A percentile compares a stretch with the other conserved stretches of the same genome.
Conservation (phyloP, 192 early-diverging fungal genomes). For the Glomus cerebriforme region DNA sequence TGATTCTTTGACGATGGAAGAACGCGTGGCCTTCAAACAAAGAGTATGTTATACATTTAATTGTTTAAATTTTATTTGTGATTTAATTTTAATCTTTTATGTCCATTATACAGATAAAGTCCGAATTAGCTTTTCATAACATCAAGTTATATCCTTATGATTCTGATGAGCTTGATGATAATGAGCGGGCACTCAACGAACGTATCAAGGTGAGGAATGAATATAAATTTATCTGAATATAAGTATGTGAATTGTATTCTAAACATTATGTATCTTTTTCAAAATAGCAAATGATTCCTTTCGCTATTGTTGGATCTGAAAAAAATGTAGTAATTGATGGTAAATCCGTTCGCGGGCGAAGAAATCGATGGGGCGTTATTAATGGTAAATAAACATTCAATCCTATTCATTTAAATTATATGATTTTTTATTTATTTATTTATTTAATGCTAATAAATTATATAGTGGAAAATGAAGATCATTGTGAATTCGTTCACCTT, state of each 20-base stretch:
- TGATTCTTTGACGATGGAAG: conserved; percentile 83
- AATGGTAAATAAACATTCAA: conserved; percentile 53
- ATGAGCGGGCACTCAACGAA: conserved; percentile 72
- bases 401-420: background rate
- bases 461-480: conserved; percentile 85
- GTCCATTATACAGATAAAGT: conserved; percentile 64
- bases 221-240: background rate
- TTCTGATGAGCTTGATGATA: conserved; percentile 82
- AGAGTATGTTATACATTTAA: conserved; percentile 47
- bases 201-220: conserved; percentile 61
- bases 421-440: background rate
- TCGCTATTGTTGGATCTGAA: conserved; percentile 94
- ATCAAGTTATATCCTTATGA: conserved; percentile 89
- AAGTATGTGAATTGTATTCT: background rate
- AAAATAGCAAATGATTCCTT: conserved; percentile 80
- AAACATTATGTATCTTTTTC: background rate
- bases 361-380: conserved; percentile 89
- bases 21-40: conserved; percentile 80
- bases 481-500: conserved; percentile 94
- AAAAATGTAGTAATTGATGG: conserved; percentile 83
- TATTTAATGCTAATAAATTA: background rate
- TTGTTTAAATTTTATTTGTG: background rate
- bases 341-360: conserved; percentile 83
- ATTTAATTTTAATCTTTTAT: background rate
- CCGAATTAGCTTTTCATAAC: conserved; percentile 90